Evolutionary conservation across 179 eudicot species (phyloP), one percentile per base, ranked within the genome.

Genomic region (Vitellaria paradoxa): DNA sequence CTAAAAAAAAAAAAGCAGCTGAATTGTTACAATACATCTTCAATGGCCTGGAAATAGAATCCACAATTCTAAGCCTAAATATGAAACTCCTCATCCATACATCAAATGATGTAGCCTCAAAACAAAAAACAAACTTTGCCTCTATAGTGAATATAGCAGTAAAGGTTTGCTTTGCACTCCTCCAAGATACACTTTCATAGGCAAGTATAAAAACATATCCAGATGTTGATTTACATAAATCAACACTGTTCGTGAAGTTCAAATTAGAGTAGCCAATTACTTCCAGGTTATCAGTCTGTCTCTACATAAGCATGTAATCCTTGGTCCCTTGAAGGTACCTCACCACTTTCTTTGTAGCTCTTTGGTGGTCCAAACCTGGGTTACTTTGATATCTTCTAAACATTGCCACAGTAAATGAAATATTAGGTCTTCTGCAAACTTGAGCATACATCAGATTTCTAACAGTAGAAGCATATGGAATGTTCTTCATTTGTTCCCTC

Each of bases 171-270:
- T 56, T 56, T 10, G 17, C 60, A 56, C 60, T 56, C 64, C 23
- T 60, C 64, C 64, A 60, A 7, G 67, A 63, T 7, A 63, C 4
- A 24, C 9, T 60, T 26, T 60, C 60, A 1, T 13, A 0, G 5
- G 55, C 72, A 2, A 68, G 1, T 55, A 68, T 40, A 45, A 68
- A 13, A 5, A 68, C 45, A 55, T 68, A 68, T 7, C 55, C 72
- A n/a, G 55, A 68, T 68, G 72, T 68, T 68, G 72, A 68, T 40
- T 68, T 68, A 7, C 9, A 23, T 12, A 21, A 68, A 40, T 68
- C 72, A 45, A 68, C 20, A 68, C 64, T 45, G 1, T 23, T 17
- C 4, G 72, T 55, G 45, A 40, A 68, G 72, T 68, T 55, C 4
- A 20, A 68, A 20, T 70, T 40, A 0, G 67, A 63, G 15, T 63